A percentile compares a stretch with the other conserved stretches of the same genome.
These are phyloP conservation scores for Naumovozyma castellii DNA, from an alignment of 805 yeast species.

Conservation along the genomic window DNA sequence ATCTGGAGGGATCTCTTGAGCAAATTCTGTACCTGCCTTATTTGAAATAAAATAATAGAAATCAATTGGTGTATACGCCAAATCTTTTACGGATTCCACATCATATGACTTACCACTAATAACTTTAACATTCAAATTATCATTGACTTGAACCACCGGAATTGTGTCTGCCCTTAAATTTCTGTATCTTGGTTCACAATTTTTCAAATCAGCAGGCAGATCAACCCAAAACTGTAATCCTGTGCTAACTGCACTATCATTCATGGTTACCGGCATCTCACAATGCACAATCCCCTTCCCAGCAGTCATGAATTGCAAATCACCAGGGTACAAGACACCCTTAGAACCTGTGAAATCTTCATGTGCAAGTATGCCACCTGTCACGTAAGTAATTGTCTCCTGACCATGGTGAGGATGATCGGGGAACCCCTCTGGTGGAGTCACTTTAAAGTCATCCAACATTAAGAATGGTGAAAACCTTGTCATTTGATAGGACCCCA, in stretches of 20 bases:
- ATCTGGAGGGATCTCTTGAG: slow-evolving; percentile 46
- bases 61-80: slow-evolving; percentile 75
- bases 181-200: slow-evolving; percentile 64
- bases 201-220: slow-evolving; percentile 54
- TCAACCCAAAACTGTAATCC: slow-evolving; percentile 88
- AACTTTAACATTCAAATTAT: slow-evolving; percentile 54
- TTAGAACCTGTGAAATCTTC: slow-evolving; percentile 80
- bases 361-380: slow-evolving; percentile 60
- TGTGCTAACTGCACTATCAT: slow-evolving; percentile 39
- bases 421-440: slow-evolving; percentile 63
- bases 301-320: slow-evolving; percentile 87
- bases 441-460: slow-evolving; percentile 65
- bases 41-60: slow-evolving; percentile 58
- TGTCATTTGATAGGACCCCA: slow-evolving; percentile 57
- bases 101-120: slow-evolving; percentile 74
- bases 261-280: slow-evolving; percentile 64
- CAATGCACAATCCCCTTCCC: slow-evolving; percentile 79
- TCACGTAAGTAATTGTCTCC: slow-evolving; percentile 60
- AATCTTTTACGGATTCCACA: slow-evolving; percentile 58
- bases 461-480: slow-evolving; percentile 76
- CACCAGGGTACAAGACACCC: slow-evolving; percentile 70
- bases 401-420: slow-evolving; percentile 77
- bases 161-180: slow-evolving; percentile 63
- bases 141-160: slow-evolving; percentile 55
- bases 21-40: slow-evolving; percentile 51